These are phyloP conservation scores for Jatropha podagrica DNA, from an alignment of 441 rosid species.

Conservation along the genomic window DNA sequence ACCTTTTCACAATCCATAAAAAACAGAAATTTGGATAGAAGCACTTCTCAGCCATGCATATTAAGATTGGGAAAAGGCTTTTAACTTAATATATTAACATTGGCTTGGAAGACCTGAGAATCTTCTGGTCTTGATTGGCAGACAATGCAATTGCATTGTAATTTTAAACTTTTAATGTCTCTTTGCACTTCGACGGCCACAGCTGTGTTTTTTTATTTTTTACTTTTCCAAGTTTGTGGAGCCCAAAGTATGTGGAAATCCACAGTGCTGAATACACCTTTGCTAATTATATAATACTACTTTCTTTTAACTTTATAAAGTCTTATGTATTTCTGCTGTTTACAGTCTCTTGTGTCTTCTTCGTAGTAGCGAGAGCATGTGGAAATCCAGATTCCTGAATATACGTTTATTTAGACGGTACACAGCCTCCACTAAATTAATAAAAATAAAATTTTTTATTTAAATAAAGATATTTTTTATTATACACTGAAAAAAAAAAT, in stretches of 20 bases:
- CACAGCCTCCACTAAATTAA: too few species aligned
- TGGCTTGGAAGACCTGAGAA: background rate
- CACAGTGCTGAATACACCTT: background rate
- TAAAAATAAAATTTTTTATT: too few species aligned
- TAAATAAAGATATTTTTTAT: too few species aligned
- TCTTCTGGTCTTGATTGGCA: background rate
- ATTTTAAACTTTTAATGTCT: background rate
- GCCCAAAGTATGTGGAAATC: background rate
- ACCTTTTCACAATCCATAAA: too few species aligned
- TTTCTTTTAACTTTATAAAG: background rate
- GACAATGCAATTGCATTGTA: background rate
- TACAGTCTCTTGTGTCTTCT: background rate
- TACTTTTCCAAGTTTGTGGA: background rate
- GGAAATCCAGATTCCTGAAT: too few species aligned
- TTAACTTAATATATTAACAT: too few species aligned
- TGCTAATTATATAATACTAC: too few species aligned
- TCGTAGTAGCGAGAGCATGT: too few species aligned
- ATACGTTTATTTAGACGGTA: too few species aligned
- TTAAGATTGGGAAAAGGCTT: background rate
- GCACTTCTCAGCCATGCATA: background rate
- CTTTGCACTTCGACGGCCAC: background rate
- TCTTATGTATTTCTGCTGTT: background rate
- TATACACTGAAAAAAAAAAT: too few species aligned
- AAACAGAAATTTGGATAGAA: too few species aligned
- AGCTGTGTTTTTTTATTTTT: background rate